Conservation (phyloP, 2,329 filamentous ascomycete species). For the Monosporascus cannonballus region DNA sequence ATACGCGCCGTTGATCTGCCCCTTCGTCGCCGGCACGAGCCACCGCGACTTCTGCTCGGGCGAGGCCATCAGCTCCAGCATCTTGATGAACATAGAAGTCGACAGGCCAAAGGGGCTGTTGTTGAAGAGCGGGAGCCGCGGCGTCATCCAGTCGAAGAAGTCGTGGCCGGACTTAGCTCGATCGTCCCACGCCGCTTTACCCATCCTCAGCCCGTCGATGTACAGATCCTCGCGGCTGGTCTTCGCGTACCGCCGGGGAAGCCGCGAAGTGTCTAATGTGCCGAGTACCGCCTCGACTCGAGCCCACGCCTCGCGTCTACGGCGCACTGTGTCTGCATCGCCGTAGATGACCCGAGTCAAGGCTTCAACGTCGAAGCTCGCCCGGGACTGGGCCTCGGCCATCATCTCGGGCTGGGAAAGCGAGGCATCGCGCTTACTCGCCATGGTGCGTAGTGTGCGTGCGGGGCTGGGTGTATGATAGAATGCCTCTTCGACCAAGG, state of each 20-base stretch:
- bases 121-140: constrained; percentile 11
- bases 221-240: constrained; percentile 19
- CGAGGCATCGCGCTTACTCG: too few relatives aligned
- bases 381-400: not conserved
- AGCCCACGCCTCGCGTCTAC: constrained; percentile 7
- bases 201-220: constrained; percentile 16
- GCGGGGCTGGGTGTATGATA: too few relatives aligned
- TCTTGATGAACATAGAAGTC: constrained; percentile 12
- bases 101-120: constrained; percentile 9
- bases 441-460: too few relatives aligned
- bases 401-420: not conserved
- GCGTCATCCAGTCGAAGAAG: constrained; percentile 15
- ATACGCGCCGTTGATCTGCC: constrained; percentile 23
- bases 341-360: not conserved
- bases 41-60: constrained; percentile 6
- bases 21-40: constrained; percentile 7
- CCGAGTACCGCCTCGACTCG: constrained; percentile 7
- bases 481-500: too few relatives aligned
- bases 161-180: constrained; percentile 15
- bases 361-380: not conserved
- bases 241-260: constrained; percentile 18
- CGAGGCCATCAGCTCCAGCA: constrained; percentile 7
- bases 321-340: constrained; percentile 1
- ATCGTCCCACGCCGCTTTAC: constrained; percentile 19
- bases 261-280: constrained; percentile 13